Evolutionary conservation across 2,329 filamentous ascomycete genomes (phyloP).

Genomic region (Berkeleyomyces basicola): DNA sequence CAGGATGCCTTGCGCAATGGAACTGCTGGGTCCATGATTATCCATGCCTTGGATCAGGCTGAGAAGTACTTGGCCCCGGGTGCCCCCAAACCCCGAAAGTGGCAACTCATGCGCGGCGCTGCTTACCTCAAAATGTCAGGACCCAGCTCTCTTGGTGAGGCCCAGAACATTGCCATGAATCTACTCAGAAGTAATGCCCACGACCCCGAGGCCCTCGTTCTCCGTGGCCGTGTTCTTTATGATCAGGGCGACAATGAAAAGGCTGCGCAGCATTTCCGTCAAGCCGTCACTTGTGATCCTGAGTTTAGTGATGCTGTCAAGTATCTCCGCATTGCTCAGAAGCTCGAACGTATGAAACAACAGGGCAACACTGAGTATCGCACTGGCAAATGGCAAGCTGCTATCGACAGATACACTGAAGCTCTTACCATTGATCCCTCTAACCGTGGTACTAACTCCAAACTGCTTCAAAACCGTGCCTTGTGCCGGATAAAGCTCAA

Average conservation of each 20-base stretch:
- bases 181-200: conserved; percentile 73
- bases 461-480: conserved; percentile 85
- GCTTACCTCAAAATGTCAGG: conserved; percentile 88
- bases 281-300: conserved; percentile 78
- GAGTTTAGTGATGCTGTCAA: conserved; percentile 81
- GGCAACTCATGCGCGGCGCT: conserved; percentile 83
- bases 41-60: conserved; percentile 82
- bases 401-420: conserved; percentile 68
- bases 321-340: conserved; percentile 78
- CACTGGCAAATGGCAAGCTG: conserved; percentile 58
- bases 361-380: conserved; percentile 89
- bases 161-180: conserved; percentile 80
- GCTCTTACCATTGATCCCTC: conserved; percentile 71
- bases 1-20: conserved; percentile 59
- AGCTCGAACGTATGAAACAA: conserved; percentile 82
- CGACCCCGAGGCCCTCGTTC: conserved; percentile 83
- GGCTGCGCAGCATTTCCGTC: conserved; percentile 79
- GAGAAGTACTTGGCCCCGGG: conserved; percentile 59
- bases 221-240: conserved; percentile 76
- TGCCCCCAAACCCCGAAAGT: conserved; percentile 75
- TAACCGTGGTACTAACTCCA: conserved; percentile 87
- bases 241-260: conserved; percentile 89
- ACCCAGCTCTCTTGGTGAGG: conserved; percentile 74
- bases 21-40: conserved; percentile 73
- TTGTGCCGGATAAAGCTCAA: conserved; percentile 72